phyloP scores from a whole-genome alignment of 2,329 filamentous ascomycete genomes.

The Aspergillus sp. region DNA sequence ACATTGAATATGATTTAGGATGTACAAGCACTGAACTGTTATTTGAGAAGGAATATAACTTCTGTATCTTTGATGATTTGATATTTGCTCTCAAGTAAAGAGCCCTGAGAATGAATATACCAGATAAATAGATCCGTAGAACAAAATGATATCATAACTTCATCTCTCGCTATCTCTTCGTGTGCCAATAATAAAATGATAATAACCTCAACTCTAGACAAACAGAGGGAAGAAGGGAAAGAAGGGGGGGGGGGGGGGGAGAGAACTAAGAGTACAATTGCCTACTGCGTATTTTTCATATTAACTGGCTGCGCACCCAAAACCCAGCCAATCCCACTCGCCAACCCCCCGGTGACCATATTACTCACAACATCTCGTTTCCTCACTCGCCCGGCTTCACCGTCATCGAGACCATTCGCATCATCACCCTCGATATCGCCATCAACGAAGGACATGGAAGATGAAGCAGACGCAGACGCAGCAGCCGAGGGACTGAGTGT shows the following conservation, averaged over 20 bases:
- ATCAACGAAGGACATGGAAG: constrained; percentile 6
- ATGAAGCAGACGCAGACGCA: constrained; percentile 4
- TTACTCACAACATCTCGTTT: constrained; percentile 60
- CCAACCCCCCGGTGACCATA: constrained; percentile 62
- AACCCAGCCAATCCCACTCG: constrained; percentile 65
- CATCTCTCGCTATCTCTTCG: background rate
- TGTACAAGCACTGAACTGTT: background rate
- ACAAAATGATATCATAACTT: constrained; percentile 4
- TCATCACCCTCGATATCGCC: background rate
- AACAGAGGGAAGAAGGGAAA: background rate
- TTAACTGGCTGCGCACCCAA: constrained; percentile 53
- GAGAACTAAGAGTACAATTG: background rate
- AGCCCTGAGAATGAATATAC: background rate
- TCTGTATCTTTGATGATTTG: background rate
- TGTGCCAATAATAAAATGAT: background rate
- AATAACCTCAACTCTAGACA: background rate
- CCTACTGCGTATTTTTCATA: constrained; percentile 17
- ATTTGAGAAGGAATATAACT: background rate
- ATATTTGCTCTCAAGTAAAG: background rate
- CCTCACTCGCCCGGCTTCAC: constrained; percentile 38
- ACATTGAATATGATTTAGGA: background rate
- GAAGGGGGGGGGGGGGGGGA: too few species aligned
- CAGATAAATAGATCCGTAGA: background rate
- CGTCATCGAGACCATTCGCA: constrained; percentile 4
- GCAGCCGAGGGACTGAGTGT: constrained; percentile 1